Base-by-base conservation (phyloP, 768 basidiomycete species). In the Lentinula lateritia region DNA sequence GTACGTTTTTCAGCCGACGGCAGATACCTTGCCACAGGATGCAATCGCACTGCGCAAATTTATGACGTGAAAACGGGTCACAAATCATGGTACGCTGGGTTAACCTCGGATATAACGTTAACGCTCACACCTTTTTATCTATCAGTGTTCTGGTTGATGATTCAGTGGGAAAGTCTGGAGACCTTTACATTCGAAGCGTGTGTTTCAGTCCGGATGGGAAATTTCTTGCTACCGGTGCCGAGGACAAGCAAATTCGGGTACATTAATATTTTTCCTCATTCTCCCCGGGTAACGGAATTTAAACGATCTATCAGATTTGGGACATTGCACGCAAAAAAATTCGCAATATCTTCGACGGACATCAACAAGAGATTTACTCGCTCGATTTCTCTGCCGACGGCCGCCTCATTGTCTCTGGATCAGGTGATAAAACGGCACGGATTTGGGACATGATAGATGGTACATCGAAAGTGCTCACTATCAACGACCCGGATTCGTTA, bases 1-100 rank as follows among this genome's bases (percentile, higher is more conserved):
- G 95, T 98, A 7, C 85, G 90, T 60, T 97, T 98, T 74, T 96
- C 94, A 13, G 86, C 89, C 20, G 95, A 98, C 70, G 96, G 96
- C 16, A 93, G 91, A 72, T 92, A 80, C 67, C 82, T 98, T 48
- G 96, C 95, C 34, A 97, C 95, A 10, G 96, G 95, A 12, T 98
- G 95, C 75, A 98, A 98, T 75, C 83, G 93, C 45, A 93, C 93
- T 0, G 93, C 95, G 18, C 95, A 97, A 73, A 95, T 98, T 61
- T 98, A 92, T 71, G 93, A 98, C 70, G 90, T 90, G 32, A 90
- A 90, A 75, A 89, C 91, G 0, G 95, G 95, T 6, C 72, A 69
- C 0, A 93, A 92, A 75, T 88, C 88, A 35, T 94, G 90, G 95
- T 94, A 15, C 38, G 55, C 28, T 56, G 18, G 10, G 55, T 6